A percentile compares a stretch with the other conserved stretches of the same genome.
Evolutionary conservation across 176 grass and related monocot genomes (phyloP).

Genomic region (Alloteropsis semialata): DNA sequence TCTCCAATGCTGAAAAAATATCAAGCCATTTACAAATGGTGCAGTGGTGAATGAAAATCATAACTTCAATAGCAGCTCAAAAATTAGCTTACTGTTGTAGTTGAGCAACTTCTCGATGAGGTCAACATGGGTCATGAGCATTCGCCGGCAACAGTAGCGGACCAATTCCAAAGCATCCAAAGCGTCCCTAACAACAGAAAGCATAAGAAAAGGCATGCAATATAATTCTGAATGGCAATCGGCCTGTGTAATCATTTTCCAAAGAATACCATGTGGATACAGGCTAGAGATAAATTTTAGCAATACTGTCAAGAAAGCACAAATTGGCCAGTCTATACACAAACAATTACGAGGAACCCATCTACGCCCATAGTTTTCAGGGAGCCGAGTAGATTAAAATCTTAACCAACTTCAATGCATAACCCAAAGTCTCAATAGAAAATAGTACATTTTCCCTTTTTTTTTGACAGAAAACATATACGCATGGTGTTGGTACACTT

Average conservation of each 20-base stretch:
- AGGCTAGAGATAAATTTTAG: neutral
- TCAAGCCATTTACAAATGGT: neutral
- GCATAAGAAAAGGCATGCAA: neutral
- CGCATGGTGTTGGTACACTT: neutral
- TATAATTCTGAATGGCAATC: neutral
- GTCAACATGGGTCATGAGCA: slow-evolving; percentile 99
- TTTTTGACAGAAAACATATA: neutral
- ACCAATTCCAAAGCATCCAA: slow-evolving; percentile 80
- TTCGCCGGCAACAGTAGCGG: slow-evolving; percentile 88
- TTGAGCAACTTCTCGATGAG: slow-evolving; percentile 95
- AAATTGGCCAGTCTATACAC: neutral
- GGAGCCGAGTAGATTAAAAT: neutral
- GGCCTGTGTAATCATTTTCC: neutral
- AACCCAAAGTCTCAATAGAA: neutral
- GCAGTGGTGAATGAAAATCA: neutral
- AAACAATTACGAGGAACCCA: neutral
- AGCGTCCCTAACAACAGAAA: slow-evolving; percentile 65
- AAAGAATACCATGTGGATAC: neutral
- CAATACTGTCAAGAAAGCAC: neutral
- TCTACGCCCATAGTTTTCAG: neutral
- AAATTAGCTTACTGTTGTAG: slow-evolving; percentile 79
- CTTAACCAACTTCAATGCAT: neutral
- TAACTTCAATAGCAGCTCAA: slow-evolving; percentile 8
- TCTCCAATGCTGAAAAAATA: slow-evolving; percentile 73
- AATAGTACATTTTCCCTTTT: neutral